These are phyloP conservation scores for Sherardia arvensis DNA, from an alignment of 257 asterid genomes.

Conservation along the genomic window DNA sequence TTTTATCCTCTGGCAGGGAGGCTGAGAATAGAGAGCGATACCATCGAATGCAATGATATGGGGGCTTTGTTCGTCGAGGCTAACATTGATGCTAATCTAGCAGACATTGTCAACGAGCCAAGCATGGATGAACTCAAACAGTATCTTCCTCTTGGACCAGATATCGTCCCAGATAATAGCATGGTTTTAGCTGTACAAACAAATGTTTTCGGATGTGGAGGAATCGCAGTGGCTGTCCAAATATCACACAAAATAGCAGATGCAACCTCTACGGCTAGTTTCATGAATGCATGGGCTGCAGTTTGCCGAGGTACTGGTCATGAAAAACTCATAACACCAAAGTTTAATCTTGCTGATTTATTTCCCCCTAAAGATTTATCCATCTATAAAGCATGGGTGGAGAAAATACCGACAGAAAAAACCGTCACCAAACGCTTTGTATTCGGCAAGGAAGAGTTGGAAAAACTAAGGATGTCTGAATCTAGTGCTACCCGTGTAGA, in stretches of 20 bases:
- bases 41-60: too few relatives aligned
- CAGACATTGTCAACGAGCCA: constrained; percentile 3
- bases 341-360: too few relatives aligned
- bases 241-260: too few relatives aligned
- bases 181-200: too few relatives aligned
- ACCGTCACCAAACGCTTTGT: constrained; percentile 18
- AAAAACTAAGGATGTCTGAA: constrained; percentile 11
- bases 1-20: too few relatives aligned
- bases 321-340: too few relatives aligned
- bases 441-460: constrained; percentile 25
- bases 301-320: too few relatives aligned
- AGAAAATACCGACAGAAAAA: constrained; percentile 12
- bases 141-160: constrained; percentile 12
- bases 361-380: constrained; percentile 23
- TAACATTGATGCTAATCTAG: constrained; percentile 13
- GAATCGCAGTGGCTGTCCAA: too few relatives aligned
- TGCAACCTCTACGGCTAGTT: too few relatives aligned
- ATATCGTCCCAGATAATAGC: constrained; percentile 22
- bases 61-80: constrained; percentile 29
- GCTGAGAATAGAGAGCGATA: too few relatives aligned
- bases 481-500: constrained; percentile 32
- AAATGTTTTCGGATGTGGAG: too few relatives aligned
- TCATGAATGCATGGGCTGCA: too few relatives aligned
- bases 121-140: not conserved
- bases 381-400: constrained; percentile 4